These are phyloP conservation scores for Xylariaceae sp. DNA, from an alignment of 2,329 filamentous ascomycete species.

Conservation along the genomic window DNA sequence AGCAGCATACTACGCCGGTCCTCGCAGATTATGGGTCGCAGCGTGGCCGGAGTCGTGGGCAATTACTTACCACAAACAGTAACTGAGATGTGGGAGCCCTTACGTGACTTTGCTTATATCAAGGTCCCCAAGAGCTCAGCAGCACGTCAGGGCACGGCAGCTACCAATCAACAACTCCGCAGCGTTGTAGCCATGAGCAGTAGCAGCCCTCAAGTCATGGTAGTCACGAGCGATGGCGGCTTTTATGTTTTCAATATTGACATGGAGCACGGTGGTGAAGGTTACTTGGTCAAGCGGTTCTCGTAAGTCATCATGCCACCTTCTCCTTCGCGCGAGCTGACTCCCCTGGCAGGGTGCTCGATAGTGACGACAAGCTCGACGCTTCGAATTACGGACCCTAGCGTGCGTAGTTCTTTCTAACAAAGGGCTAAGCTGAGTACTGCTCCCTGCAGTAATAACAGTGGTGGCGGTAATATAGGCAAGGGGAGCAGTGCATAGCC, in stretches of 20 bases:
- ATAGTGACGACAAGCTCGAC: conserved; percentile 62
- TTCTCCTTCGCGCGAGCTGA: conserved; percentile 2
- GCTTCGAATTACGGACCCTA: conserved; percentile 53
- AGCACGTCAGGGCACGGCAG: conserved; percentile 34
- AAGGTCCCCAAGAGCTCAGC: conserved; percentile 74
- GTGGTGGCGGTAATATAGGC: not conserved
- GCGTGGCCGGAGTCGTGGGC: conserved; percentile 86
- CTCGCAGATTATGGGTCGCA: conserved; percentile 90
- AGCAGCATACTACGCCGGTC: conserved; percentile 92
- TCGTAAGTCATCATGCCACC: conserved; percentile 68
- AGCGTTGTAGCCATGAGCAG: conserved; percentile 98
- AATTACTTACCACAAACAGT: conserved; percentile 93
- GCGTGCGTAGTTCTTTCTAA: conserved; percentile 9
- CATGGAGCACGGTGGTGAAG: conserved; percentile 92
- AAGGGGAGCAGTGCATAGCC: conserved; percentile 19
- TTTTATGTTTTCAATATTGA: conserved; percentile 97
- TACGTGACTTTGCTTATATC: conserved; percentile 94
- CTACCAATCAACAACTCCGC: conserved; percentile 61
- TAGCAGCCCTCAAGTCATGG: conserved; percentile 95
- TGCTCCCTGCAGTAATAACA: not conserved
- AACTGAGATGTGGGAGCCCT: conserved; percentile 96
- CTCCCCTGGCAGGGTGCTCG: conserved; percentile 52
- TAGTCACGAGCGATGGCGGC: conserved; percentile 92
- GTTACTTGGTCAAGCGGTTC: conserved; percentile 87
- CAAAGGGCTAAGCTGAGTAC: not conserved